Evolutionary conservation across 768 basidiomycete genomes (phyloP), one percentile per base, ranked within the genome.

Genomic region (Tulasnella sp.): DNA sequence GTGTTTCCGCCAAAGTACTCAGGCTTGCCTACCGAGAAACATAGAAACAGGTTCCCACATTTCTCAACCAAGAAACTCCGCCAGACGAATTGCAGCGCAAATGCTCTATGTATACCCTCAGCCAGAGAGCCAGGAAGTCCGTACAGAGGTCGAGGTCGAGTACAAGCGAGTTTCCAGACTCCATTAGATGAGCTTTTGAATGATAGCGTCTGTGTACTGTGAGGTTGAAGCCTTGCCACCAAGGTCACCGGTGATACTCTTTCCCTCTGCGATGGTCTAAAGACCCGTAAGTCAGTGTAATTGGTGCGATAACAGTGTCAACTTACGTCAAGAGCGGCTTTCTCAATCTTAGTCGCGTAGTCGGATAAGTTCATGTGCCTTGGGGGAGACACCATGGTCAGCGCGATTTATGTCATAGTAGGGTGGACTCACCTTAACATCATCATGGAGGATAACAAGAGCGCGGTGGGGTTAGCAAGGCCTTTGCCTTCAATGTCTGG

Each of bases 401-500:
- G 27, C 27, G 51, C 29, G 11, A 54, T 15, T 50, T 36, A 54
- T 36, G 19, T 19, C 8, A 40, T 14, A 40, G 35, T 59, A 57
- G 55, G 61, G 49, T 43, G 55, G 59, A 72, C 78, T 59, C 65
- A 87, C 89, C 91, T 81, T 66, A 98, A 70, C 94, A 98, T 97
- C 96, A 98, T 98, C 61, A 98, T 73, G 57, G 90, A 91, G 61
- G 89, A 93, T 62, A 99, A 71, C 51, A 99, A 75, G 42, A 99
- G 78, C 2, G 96, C 96, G n/a, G 96, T 98, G n/a, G 96, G 96
- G 76, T 99, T 99, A 67, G 96, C 94, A 63, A 91, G 74, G 61
- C 89, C 89, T 68, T 90, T 87, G 66, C 88, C 86, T 85, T 89
- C 94, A 67, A 98, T 99, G 70, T 98, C 96, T n/a, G 96, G 94